Evolutionary conservation across 1,284 basidiomycete genomes (phyloP).

Genomic region (Chalciporus piperatoides): DNA sequence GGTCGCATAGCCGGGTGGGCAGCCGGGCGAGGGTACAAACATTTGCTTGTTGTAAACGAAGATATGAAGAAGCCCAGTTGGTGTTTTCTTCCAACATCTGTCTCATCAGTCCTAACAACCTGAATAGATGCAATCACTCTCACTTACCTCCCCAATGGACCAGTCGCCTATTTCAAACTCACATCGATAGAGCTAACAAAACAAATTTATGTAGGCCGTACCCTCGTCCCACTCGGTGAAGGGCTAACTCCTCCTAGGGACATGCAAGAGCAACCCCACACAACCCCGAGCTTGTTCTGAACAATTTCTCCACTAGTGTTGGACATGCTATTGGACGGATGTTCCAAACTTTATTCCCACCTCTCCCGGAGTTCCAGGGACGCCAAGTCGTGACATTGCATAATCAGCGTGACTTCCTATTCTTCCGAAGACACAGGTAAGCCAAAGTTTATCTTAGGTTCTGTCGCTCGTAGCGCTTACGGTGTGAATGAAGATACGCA

Average conservation of each 20-base stretch:
- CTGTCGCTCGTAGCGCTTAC: slow-evolving; percentile 4
- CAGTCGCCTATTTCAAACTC: slow-evolving; percentile 95
- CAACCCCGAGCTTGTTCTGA: slow-evolving; percentile 93
- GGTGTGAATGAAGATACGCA: slow-evolving; percentile 63
- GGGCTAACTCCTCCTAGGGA: slow-evolving; percentile 50
- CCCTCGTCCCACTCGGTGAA: slow-evolving; percentile 1
- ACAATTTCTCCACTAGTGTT: slow-evolving; percentile 92
- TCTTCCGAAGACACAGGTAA: slow-evolving; percentile 91
- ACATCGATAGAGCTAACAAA: slow-evolving; percentile 84
- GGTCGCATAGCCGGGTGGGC: slow-evolving; percentile 95
- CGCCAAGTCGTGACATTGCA: slow-evolving; percentile 97
- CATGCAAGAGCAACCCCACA: slow-evolving; percentile 93
- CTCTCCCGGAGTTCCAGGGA: slow-evolving; percentile 93
- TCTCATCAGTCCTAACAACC: slow-evolving; percentile 9
- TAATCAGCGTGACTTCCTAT: slow-evolving; percentile 97
- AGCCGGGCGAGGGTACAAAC: slow-evolving; percentile 81
- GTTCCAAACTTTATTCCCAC: slow-evolving; percentile 95
- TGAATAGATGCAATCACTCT: slow-evolving; percentile 83
- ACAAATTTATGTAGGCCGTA: slow-evolving; percentile 71
- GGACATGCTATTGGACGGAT: slow-evolving; percentile 92
- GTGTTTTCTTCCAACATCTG: slow-evolving; percentile 32
- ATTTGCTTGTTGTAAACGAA: slow-evolving; percentile 92
- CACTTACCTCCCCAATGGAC: slow-evolving; percentile 87
- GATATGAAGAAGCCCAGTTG: slow-evolving; percentile 89
- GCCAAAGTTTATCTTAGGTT: slow-evolving; percentile 3